Evolutionary conservation across 2,329 filamentous ascomycete genomes (phyloP), one percentile per base, ranked within the genome.

Genomic region (Eutypella sp.): DNA sequence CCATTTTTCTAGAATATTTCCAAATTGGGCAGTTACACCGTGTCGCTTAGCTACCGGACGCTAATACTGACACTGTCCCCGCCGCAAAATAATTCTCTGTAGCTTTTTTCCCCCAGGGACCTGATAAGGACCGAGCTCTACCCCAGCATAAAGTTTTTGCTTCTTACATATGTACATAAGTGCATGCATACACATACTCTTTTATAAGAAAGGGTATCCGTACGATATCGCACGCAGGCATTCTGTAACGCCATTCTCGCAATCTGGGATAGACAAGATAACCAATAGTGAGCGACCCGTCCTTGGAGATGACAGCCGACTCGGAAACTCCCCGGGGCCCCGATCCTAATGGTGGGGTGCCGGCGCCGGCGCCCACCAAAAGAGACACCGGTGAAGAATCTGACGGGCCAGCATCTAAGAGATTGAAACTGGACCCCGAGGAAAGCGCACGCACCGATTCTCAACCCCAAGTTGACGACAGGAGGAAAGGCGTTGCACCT

Each of bases 331-430:
- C 52, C 2, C 27, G 44, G 22, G 51, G 51, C 10, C 44, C 43
- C 29, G 36, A 40, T 11, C 42, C 42, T 40, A 48, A 50, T 41
- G 44, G 44, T 24, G 45, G 25, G 7, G 25, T n/a, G n/a, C n/a
- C n/a, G n/a, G n/a, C n/a, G n/a, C n/a, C 54, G 34, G 25, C 16
- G 40, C 44, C 42, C 41, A 6, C 42, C 44, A 59, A 54, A 48
- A 58, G 49, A 43, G 55, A 60, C 48, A 49, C 51, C 19, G 49
- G 51, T 38, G 61, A 65, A 41, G 62, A 59, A 42, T 49, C 59
- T 11, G 63, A 66, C 43, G 69, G 67, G 54, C 73, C 75, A 47
- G 72, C 78, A 33, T 65, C 75, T 42, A 87, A 87, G 68, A 76
- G 79, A 57, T 69, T 76, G 54, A 86, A 78, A 65, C 61, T 79